Conservation (phyloP, 2,329 filamentous ascomycete genomes). For the Thermothelomyces thermophilus region DNA sequence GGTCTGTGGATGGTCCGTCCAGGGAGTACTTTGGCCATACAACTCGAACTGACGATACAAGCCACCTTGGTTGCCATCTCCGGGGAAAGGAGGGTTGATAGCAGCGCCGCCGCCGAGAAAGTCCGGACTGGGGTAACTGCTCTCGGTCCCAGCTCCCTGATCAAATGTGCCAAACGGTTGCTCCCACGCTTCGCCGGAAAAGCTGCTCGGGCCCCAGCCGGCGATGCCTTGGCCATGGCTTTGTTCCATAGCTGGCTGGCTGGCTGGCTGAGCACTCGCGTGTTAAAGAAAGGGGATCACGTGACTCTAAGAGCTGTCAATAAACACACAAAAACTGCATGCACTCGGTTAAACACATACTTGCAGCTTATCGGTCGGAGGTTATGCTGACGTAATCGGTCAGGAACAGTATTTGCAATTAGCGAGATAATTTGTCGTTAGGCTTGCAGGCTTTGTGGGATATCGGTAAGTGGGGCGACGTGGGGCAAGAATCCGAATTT, state of each 20-base stretch:
- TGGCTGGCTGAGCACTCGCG: neutral
- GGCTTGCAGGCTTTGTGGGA: neutral
- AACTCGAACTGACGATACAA: constrained; percentile 18
- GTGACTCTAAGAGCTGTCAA: constrained; percentile 10
- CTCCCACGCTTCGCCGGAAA: constrained; percentile 16
- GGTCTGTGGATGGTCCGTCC: constrained; percentile 14
- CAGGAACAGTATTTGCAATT: constrained; percentile 5
- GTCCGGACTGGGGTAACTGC: constrained; percentile 17
- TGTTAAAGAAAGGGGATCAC: constrained; percentile 16
- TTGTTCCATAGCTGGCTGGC: constrained; percentile 17
- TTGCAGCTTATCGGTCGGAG: neutral
- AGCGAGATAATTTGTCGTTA: neutral
- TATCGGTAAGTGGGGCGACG: neutral
- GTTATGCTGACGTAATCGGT: too few relatives aligned
- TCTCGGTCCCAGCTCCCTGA: constrained; percentile 11
- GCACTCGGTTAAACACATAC: constrained; percentile 8
- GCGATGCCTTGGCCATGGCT: constrained; percentile 16
- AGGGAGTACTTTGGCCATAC: constrained; percentile 15
- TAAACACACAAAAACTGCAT: neutral
- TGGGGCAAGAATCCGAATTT: constrained; percentile 1
- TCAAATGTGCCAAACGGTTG: constrained; percentile 19
- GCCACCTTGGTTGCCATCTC: constrained; percentile 9
- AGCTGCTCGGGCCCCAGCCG: constrained; percentile 21
- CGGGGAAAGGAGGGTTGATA: constrained; percentile 18
- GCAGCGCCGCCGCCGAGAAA: constrained; percentile 10